Evolutionary conservation across 1,284 basidiomycete species (phyloP).

Genomic region (Ustilago esculenta): DNA sequence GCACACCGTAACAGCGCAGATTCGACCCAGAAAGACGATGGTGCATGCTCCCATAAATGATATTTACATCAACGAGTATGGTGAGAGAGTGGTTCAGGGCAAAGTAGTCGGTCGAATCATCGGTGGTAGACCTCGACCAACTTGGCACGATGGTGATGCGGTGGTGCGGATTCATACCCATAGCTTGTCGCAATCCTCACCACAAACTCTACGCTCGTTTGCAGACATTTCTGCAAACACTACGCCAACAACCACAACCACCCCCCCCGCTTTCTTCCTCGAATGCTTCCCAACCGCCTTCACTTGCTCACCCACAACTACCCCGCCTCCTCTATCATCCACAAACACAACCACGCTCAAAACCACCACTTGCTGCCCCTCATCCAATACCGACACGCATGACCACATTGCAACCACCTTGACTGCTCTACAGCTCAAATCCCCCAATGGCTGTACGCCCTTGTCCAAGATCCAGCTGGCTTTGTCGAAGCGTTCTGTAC

Average conservation of each 20-base stretch:
- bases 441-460: no score
- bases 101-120: slow-evolving; percentile 40
- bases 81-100: slow-evolving; percentile 44
- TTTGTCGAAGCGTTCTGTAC: slow-evolving; percentile 17
- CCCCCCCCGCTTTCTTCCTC: slow-evolving; percentile 47
- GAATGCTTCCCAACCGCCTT: slow-evolving; percentile 46
- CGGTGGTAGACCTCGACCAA: slow-evolving; percentile 34
- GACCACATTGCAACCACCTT: not conserved
- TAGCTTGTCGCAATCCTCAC: no score
- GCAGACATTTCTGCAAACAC: not conserved
- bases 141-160: slow-evolving; percentile 1
- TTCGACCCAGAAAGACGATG: slow-evolving; percentile 17
- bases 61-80: slow-evolving; percentile 51
- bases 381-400: not conserved
- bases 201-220: no score
- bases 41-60: slow-evolving; percentile 30
- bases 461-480: slow-evolving; percentile 25
- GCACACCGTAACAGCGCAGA: no score
- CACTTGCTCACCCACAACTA: no score
- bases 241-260: not conserved
- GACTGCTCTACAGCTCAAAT: slow-evolving; percentile 7
- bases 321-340: slow-evolving; percentile 16
- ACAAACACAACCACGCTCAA: no score
- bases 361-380: no score
- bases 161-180: no score